These are phyloP conservation scores for Myxozyma lipomycoides DNA, from an alignment of 805 yeast species.

Conservation along the genomic window DNA sequence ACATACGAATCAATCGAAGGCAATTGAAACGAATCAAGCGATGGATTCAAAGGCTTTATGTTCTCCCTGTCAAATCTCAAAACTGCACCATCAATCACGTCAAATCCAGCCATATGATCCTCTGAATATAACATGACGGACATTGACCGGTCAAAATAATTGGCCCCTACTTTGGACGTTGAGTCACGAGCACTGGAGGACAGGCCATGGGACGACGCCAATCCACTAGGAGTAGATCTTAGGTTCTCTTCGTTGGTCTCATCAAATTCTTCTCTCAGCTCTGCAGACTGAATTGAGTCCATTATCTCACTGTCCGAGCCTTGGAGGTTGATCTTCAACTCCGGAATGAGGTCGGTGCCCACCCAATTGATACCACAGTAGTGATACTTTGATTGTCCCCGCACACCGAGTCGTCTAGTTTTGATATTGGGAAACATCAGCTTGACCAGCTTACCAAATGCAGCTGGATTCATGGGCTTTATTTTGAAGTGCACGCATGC, in stretches of 20 bases:
- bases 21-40: conserved; percentile 38
- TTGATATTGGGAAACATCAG: conserved; percentile 61
- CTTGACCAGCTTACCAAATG: conserved; percentile 70
- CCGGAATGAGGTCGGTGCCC: conserved; percentile 34
- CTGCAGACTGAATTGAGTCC: neutral
- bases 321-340: neutral
- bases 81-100: conserved; percentile 11
- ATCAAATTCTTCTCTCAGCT: neutral
- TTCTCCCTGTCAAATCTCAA: conserved; percentile 9
- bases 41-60: conserved; percentile 11
- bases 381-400: conserved; percentile 81
- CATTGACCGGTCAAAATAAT: neutral
- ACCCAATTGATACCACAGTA: conserved; percentile 67
- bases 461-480: conserved; percentile 66
- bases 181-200: neutral
- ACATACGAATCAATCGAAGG: conserved; percentile 44
- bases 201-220: neutral
- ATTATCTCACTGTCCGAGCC: conserved; percentile 1
- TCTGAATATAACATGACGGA: conserved; percentile 1
- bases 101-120: conserved; percentile 4
- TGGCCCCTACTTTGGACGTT: neutral
- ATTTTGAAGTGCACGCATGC: conserved; percentile 53
- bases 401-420: conserved; percentile 73
- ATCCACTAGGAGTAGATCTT: neutral
- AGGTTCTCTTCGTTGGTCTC: conserved; percentile 9